Evolutionary conservation across 75 land plant genomes (phyloP).

Genomic region (Azolla pinnata): DNA sequence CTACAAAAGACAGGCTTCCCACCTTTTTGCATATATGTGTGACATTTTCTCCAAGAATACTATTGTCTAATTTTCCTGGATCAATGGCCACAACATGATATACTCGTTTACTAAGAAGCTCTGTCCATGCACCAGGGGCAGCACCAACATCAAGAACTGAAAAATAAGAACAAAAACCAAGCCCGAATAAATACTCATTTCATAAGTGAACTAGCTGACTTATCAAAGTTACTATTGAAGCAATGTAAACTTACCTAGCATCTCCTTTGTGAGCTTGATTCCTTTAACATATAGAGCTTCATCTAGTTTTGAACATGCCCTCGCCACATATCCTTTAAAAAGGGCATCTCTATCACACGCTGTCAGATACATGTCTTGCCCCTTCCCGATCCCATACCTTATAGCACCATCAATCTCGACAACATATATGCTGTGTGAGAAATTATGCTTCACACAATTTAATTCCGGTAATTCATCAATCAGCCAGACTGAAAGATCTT

Average conservation of each 20-base stretch:
- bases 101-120: constrained; percentile 10
- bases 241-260: constrained; percentile 19
- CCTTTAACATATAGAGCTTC: constrained; percentile 15
- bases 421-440: constrained; percentile 14
- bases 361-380: constrained; percentile 15
- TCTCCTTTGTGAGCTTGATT: constrained; percentile 7
- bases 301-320: constrained; percentile 14
- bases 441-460: constrained; percentile 14
- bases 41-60: constrained; percentile 6
- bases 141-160: constrained; percentile 23
- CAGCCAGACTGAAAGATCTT: constrained; percentile 11
- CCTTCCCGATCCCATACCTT: constrained; percentile 13
- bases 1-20: background rate
- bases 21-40: constrained; percentile 23
- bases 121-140: constrained; percentile 23
- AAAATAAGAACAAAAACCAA: no score
- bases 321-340: constrained; percentile 17
- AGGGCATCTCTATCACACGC: constrained; percentile 15
- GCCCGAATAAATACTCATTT: constrained; percentile 1
- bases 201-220: background rate
- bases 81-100: constrained; percentile 14
- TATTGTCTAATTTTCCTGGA: constrained; percentile 13
- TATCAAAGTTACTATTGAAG: background rate
- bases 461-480: constrained; percentile 15
- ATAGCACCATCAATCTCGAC: constrained; percentile 8